Percentiles rank a stretch among this genome's conserved stretches.
Conservation (phyloP, 23 red algal genomes). For the Chondrus crispus region DNA sequence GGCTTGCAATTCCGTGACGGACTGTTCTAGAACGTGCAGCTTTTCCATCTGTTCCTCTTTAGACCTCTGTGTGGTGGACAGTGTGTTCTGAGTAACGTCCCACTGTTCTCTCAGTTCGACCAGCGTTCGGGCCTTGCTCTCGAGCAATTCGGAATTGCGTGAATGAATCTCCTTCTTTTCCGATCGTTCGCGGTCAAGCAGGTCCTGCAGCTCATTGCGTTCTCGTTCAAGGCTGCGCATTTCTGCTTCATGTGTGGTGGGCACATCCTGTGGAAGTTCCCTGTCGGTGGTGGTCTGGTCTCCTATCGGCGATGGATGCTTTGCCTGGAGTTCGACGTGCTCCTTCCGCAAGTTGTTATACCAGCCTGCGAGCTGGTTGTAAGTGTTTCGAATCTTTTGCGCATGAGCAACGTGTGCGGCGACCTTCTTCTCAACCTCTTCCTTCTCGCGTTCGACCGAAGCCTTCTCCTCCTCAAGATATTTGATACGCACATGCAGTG, state of each 20-base stretch:
- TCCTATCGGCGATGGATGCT: neutral
- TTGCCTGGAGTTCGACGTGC: constrained; percentile 55
- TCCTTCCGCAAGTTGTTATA: constrained; percentile 68
- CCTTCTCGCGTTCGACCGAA: constrained; percentile 13
- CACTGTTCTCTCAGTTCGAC: constrained; percentile 52
- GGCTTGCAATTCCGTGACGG: neutral
- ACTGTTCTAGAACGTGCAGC: neutral
- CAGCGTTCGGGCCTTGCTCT: constrained; percentile 41
- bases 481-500: constrained; percentile 28
- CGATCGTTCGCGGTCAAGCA: constrained; percentile 5
- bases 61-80: neutral
- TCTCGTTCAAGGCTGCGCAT: neutral
- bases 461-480: constrained; percentile 39
- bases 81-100: constrained; percentile 19
- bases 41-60: neutral
- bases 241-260: neutral
- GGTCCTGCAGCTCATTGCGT: constrained; percentile 7
- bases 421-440: constrained; percentile 39
- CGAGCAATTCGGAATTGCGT: constrained; percentile 45
- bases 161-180: constrained; percentile 35
- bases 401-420: constrained; percentile 64
- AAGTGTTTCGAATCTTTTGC: constrained; percentile 47
- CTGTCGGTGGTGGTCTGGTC: neutral
- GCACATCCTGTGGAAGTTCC: neutral
- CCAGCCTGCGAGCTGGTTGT: constrained; percentile 59